These are phyloP conservation scores for Aspergillus indologenus DNA, from an alignment of 495 filamentous ascomycete species.

Conservation along the genomic window DNA sequence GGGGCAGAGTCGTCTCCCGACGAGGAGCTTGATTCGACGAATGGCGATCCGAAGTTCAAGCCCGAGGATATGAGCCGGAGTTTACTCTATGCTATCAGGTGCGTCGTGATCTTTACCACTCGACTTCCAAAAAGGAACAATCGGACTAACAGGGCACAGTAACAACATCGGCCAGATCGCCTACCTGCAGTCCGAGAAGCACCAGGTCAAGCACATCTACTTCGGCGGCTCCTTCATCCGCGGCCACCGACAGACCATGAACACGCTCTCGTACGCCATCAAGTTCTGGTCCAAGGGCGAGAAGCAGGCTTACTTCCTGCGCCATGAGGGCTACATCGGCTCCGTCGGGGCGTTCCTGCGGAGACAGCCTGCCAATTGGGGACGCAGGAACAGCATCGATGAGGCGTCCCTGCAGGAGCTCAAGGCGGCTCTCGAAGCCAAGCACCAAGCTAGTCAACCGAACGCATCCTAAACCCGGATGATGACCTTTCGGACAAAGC, in stretches of 20 bases:
- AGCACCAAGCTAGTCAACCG: background rate
- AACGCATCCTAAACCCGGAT: background rate
- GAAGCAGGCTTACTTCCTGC: slow-evolving; percentile 92
- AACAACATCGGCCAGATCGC: slow-evolving; percentile 99
- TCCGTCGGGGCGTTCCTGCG: slow-evolving; percentile 93
- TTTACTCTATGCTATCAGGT: slow-evolving; percentile 80
- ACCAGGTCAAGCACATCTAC: slow-evolving; percentile 87
- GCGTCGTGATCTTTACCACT: slow-evolving; percentile 13
- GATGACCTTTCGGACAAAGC: slow-evolving; percentile 3
- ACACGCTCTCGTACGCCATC: slow-evolving; percentile 92
- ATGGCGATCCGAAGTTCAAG: slow-evolving; percentile 45
- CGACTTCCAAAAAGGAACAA: background rate
- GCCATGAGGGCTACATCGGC: slow-evolving; percentile 96
- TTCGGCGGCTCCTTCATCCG: slow-evolving; percentile 97
- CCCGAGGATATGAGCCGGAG: slow-evolving; percentile 66
- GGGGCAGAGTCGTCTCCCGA: slow-evolving; percentile 49
- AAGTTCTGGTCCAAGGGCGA: slow-evolving; percentile 93
- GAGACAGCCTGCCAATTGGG: slow-evolving; percentile 88
- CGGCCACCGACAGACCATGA: slow-evolving; percentile 95
- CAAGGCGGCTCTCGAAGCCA: slow-evolving; percentile 1
- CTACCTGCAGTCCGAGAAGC: slow-evolving; percentile 90
- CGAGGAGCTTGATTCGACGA: slow-evolving; percentile 39
- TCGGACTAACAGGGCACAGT: slow-evolving; percentile 40
- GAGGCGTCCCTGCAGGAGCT: slow-evolving; percentile 35
- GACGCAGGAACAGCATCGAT: slow-evolving; percentile 71